Conservation (phyloP, 2,329 filamentous ascomycete genomes). For the Fusarium scirpi region DNA sequence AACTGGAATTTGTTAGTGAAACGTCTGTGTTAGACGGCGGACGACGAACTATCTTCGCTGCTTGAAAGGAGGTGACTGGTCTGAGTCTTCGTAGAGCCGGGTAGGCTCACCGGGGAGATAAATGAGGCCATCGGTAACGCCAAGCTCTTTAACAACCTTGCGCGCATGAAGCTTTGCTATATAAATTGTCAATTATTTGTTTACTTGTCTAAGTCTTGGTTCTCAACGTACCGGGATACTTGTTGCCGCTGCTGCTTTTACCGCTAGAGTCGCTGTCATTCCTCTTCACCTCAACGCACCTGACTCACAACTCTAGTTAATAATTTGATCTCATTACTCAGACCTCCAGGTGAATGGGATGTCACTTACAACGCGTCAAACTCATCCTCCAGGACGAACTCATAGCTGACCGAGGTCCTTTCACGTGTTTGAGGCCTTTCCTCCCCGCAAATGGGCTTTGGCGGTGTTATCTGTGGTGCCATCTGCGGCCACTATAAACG, state of each 20-base stretch:
- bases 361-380: slow-evolving; percentile 66
- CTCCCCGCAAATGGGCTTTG: slow-evolving; percentile 37
- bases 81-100: slow-evolving; percentile 68
- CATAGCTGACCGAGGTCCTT: slow-evolving; percentile 40
- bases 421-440: slow-evolving; percentile 36
- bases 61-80: slow-evolving; percentile 66
- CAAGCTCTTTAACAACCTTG: slow-evolving; percentile 66
- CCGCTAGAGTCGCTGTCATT: slow-evolving; percentile 28
- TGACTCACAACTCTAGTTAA: slow-evolving; percentile 24
- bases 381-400: slow-evolving; percentile 62
- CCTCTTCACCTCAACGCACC: slow-evolving; percentile 56
- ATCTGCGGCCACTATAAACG: slow-evolving; percentile 18
- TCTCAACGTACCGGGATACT: slow-evolving; percentile 53
- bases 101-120: slow-evolving; percentile 67
- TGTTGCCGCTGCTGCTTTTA: slow-evolving; percentile 44
- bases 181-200: not conserved
- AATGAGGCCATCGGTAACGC: slow-evolving; percentile 63
- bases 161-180: slow-evolving; percentile 68
- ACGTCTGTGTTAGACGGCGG: not conserved
- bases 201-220: not conserved
- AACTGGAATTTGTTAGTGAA: slow-evolving; percentile 54
- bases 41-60: slow-evolving; percentile 68
- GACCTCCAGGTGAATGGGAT: not conserved
- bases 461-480: slow-evolving; percentile 35
- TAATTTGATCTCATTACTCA: not conserved